Base-by-base conservation (phyloP, 2,329 filamentous ascomycete species). In the Keithomyces neogunnii region DNA sequence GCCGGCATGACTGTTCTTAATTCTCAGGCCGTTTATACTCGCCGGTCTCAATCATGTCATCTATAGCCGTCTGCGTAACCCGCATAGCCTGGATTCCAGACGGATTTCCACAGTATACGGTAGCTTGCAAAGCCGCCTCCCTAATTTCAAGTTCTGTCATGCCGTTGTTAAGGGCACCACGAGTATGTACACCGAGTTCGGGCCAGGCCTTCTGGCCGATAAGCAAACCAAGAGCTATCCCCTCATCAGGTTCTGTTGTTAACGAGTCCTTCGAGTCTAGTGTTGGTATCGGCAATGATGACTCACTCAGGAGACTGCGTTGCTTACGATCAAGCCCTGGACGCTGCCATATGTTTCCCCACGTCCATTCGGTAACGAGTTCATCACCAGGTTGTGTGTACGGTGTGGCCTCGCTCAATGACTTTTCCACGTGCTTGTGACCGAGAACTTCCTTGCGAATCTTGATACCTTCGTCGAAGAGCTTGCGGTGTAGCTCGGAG, bases 141-240 rank as follows among this genome's bases (percentile, higher is more conserved):
- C 80, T 68, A 11, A 66, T 62, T 51, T 66, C 82, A 19, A 80
- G 62, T 59, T 84, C 81, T 0, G 71, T 77, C 8, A 79, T 64
- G 0, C 81, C 82, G 57, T 85, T 85, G 55, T 75, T 80, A 52
- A 82, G 65, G 2, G 82, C 82, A 1, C 82, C 82, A 29, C 80
- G 71, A 11, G 81, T 70, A 60, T 86, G 82, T 3, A 82, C 72
- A 0, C 69, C 80, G 45, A 86, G 69, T 59, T 85, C 82, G 0
- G 75, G 73, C 33, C 70, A 71, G 13, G 77, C 71, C 55, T 83
- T 83, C 56, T 84, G 65, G 1, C 78, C 79, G 63, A 78, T 79
- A 45, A 86, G 69, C 75, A 86, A 84, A 38, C 75, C 81, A 43
- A 85, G 40, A 5, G 40, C 40, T 44, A 30, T 10, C 40, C 13